Evolutionary conservation across 805 yeast species (phyloP), one percentile per base, ranked within the genome.

Genomic region (Clavispora phyllophila): DNA sequence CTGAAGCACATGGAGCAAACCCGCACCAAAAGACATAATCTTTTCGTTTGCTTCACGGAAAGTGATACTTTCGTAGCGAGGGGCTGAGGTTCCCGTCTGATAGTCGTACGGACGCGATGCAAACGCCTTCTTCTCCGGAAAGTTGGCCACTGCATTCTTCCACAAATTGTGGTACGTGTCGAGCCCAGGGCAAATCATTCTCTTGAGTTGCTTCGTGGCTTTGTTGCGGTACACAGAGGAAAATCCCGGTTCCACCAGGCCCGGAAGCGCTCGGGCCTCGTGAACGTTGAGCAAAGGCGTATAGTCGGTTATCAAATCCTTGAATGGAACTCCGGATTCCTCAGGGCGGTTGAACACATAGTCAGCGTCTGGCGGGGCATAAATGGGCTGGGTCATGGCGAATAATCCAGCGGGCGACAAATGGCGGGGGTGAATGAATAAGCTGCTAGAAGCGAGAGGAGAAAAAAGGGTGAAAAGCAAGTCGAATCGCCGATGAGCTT

Each of bases 181-280:
- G 41, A 80, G 57, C 1, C 63, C 53, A 1, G 75, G 72, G 46
- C 75, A 74, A n/a, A 76, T 62, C 47, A 46, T 28, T 12, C 64
- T 60, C 18, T 75, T 61, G 51, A 66, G 36, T 8, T 54, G 52
- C 3, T 51, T 50, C n/a, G 56, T 49, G 15, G 60, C 58, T 13
- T 39, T 41, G 48, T 61, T 78, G 42, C 87, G 63, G 55, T 70
- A 82, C 8, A 76, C 57, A 2, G 76, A 70, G 22, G 84, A 76
- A 57, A 60, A 75, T 6, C 81, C 82, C 2, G 63, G 63, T 42
- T 62, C 54, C 26, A 57, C 55, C 10, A 73, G 48, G 19, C 67
- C 66, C 1, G 77, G 73, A 1, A 76, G 37, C 8, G 71, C 58
- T 14, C 22, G 33, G 2, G 54, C 43, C n/a, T 32, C 8, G 12